phyloP scores from a whole-genome alignment of 805 yeast genomes.

The Suhomyces sp. region DNA sequence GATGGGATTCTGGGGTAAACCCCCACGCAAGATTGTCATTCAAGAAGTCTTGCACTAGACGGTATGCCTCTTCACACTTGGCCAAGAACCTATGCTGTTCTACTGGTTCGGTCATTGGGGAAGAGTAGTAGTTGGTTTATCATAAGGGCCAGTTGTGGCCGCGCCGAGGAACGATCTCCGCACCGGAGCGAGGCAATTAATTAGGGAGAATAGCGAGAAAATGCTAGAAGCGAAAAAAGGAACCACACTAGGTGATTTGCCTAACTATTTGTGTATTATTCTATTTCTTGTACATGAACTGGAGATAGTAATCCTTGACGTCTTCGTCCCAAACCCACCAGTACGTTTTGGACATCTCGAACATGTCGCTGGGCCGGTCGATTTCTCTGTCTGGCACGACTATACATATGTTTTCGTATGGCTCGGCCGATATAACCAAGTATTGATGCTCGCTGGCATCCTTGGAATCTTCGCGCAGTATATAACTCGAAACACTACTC shows the following conservation, averaged over 20 bases:
- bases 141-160: neutral
- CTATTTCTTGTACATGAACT: conserved; percentile 50
- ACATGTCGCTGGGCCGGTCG: conserved; percentile 27
- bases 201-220: neutral
- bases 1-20: conserved; percentile 14
- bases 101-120: conserved; percentile 4
- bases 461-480: conserved; percentile 15
- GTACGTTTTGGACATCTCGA: conserved; percentile 30
- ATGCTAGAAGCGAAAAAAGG: neutral
- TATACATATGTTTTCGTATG: conserved; percentile 78
- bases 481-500: conserved; percentile 26
- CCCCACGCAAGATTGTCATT: conserved; percentile 28
- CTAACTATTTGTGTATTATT: neutral
- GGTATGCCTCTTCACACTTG: conserved; percentile 31
- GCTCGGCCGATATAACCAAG: conserved; percentile 81
- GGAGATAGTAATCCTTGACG: conserved; percentile 64
- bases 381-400: conserved; percentile 66
- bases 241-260: neutral
- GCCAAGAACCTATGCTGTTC: conserved; percentile 10
- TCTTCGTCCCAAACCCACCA: conserved; percentile 80
- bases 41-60: conserved; percentile 29
- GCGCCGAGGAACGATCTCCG: neutral
- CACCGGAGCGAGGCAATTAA: neutral
- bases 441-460: conserved; percentile 54
- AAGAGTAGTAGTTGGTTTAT: no score